phyloP scores from a whole-genome alignment of 352 stramenopile species.

The Pythium myriotylum region DNA sequence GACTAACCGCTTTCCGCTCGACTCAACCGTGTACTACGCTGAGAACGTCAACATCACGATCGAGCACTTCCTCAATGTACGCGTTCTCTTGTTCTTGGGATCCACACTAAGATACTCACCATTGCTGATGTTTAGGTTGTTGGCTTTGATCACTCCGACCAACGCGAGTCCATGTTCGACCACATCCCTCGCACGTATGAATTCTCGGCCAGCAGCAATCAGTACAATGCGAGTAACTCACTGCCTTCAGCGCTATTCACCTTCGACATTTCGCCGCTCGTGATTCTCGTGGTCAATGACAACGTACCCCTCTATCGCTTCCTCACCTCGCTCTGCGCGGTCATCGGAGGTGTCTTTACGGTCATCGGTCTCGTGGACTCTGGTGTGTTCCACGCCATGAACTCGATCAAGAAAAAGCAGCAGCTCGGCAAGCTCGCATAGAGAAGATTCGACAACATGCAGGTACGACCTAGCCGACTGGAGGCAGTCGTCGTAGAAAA shows the following conservation, averaged over 20 bases:
- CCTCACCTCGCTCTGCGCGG: slow-evolving; percentile 78
- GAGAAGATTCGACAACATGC: slow-evolving; percentile 1
- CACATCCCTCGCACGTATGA: slow-evolving; percentile 65
- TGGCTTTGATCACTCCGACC: slow-evolving; percentile 71
- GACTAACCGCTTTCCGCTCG: slow-evolving; percentile 69
- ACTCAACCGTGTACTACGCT: slow-evolving; percentile 52
- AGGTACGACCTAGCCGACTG: too few relatives aligned
- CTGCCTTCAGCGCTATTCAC: slow-evolving; percentile 71
- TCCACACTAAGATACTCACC: slow-evolving; percentile 9
- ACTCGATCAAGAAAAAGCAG: slow-evolving; percentile 87
- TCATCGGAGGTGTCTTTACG: slow-evolving; percentile 82
- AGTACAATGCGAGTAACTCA: slow-evolving; percentile 68
- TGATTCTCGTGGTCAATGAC: slow-evolving; percentile 70
- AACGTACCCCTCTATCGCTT: slow-evolving; percentile 82
- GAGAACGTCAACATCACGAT: slow-evolving; percentile 77
- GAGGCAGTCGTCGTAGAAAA: too few relatives aligned
- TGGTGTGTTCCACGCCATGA: slow-evolving; percentile 77
- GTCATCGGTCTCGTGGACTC: slow-evolving; percentile 81
- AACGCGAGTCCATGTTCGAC: slow-evolving; percentile 53
- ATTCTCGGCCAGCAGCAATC: slow-evolving; percentile 75
- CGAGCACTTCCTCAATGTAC: slow-evolving; percentile 82
- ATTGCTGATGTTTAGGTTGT: slow-evolving; percentile 48
- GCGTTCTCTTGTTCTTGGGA: slow-evolving; percentile 39
- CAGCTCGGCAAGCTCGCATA: slow-evolving; percentile 74
- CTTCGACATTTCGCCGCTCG: slow-evolving; percentile 82